Evolutionary conservation across 257 asterid species (phyloP).

Genomic region (Solanum peruvianum): DNA sequence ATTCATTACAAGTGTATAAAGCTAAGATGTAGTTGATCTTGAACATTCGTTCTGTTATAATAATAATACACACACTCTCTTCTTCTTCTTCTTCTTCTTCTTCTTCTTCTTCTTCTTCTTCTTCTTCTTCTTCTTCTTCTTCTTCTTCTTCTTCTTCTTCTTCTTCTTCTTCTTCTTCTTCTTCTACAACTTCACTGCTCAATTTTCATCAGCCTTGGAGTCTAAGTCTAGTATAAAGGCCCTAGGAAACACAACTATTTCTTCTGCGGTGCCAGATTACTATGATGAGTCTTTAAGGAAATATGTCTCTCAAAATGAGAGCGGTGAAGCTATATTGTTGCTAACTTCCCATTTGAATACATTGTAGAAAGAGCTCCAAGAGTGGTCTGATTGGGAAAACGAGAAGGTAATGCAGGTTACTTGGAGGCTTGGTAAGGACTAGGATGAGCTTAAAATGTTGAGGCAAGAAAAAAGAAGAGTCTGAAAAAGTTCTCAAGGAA

Average conservation of each 20-base stretch:
- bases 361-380: constrained; percentile 34
- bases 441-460: constrained; percentile 53
- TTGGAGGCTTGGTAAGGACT: constrained; percentile 45
- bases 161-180: neutral
- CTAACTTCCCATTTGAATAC: constrained; percentile 29
- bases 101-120: neutral
- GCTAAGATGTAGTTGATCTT: no score
- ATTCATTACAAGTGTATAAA: no score
- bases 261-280: constrained; percentile 21
- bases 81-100: no score
- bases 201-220: neutral
- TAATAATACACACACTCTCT: no score
- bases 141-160: no score
- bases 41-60: no score
- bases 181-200: neutral
- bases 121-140: no score
- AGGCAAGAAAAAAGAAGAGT: constrained; percentile 58
- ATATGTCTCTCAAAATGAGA: constrained; percentile 37
- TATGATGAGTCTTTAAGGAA: constrained; percentile 34
- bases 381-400: constrained; percentile 59
- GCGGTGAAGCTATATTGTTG: constrained; percentile 29
- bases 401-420: constrained; percentile 72
- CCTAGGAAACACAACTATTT: constrained; percentile 2
- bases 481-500: no score
- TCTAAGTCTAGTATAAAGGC: no score